phyloP scores from a whole-genome alignment of 768 basidiomycete species.

The Macrolepiota albuminosa region DNA sequence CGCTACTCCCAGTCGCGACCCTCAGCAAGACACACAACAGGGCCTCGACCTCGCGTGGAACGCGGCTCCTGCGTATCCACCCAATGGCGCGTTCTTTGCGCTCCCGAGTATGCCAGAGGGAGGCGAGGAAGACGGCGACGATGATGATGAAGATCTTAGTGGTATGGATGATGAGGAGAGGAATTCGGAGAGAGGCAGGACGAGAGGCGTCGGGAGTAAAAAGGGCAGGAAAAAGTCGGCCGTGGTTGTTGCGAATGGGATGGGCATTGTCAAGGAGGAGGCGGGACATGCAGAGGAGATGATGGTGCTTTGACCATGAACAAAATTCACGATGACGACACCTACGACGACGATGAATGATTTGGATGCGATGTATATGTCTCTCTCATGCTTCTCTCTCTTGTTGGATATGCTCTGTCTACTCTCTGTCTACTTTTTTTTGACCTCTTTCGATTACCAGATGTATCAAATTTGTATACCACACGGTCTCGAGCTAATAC shows the following conservation, averaged over 20 bases:
- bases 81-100: background rate
- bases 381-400: background rate
- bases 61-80: background rate
- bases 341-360: background rate
- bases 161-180: constrained; percentile 16
- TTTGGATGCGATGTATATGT: background rate
- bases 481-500: background rate
- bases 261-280: constrained; percentile 11
- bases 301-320: constrained; percentile 17
- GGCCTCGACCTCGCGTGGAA: background rate
- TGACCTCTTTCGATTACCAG: no score
- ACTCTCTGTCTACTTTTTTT: no score
- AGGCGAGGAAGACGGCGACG: background rate
- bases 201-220: constrained; percentile 2
- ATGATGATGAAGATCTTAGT: background rate
- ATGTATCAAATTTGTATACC: background rate
- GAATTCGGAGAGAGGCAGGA: constrained; percentile 14
- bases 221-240: constrained; percentile 7
- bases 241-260: background rate
- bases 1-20: background rate
- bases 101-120: constrained; percentile 29
- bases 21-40: background rate
- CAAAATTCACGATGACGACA: background rate
- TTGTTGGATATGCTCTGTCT: background rate
- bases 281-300: constrained; percentile 16